Conservation (phyloP, 116 monocot species). For the Posidonia oceanica region DNA sequence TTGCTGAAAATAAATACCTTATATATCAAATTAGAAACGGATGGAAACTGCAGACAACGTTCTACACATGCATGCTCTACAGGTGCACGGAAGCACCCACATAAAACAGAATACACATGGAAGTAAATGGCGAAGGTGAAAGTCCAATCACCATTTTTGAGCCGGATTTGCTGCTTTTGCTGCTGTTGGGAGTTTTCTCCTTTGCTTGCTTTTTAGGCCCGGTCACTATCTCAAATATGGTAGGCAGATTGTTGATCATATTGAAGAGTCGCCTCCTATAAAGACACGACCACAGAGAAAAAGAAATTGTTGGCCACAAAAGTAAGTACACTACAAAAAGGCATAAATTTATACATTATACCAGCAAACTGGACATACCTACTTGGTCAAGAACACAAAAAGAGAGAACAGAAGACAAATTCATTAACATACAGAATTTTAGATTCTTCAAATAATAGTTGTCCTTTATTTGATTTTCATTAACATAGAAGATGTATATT, state of each 20-base stretch:
- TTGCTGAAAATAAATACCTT: constrained; percentile 11
- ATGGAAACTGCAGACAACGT: no score
- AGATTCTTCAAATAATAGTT: no score
- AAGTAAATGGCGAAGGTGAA: background rate
- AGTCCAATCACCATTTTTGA: constrained; percentile 33
- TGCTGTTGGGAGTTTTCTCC: constrained; percentile 52
- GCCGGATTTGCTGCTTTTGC: constrained; percentile 48
- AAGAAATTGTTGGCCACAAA: background rate
- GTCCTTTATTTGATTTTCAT: no score
- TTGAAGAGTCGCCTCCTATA: constrained; percentile 59
- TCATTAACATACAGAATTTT: no score
- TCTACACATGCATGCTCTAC: no score
- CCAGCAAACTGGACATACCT: no score
- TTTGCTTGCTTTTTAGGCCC: constrained; percentile 56
- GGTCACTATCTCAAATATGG: constrained; percentile 72
- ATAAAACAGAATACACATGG: no score
- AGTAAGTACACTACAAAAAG: background rate
- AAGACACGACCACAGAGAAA: constrained; percentile 6
- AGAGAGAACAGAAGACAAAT: no score
- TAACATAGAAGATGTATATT: no score
- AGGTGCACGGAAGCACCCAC: no score
- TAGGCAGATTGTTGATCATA: constrained; percentile 78
- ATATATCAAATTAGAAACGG: background rate
- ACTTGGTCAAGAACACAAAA: no score
- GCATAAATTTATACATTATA: no score